These are phyloP conservation scores for Kwoniella sp. DNA, from an alignment of 768 basidiomycete genomes.

Conservation along the genomic window DNA sequence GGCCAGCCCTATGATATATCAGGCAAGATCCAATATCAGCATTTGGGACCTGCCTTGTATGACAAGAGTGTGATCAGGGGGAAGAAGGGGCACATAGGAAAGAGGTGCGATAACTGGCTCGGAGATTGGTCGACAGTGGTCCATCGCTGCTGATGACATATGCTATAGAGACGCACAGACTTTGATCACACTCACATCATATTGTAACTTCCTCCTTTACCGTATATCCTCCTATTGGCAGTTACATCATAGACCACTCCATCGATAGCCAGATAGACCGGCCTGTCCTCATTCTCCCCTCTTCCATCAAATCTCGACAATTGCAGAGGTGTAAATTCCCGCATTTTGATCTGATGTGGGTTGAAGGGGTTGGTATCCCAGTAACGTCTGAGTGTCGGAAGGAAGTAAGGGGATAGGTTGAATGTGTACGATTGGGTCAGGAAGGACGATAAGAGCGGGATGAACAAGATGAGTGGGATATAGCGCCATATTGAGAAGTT, in stretches of 20 bases:
- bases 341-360: constrained; percentile 62
- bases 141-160: too few relatives aligned
- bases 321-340: constrained; percentile 68
- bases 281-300: constrained; percentile 60
- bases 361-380: constrained; percentile 53
- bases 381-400: constrained; percentile 20
- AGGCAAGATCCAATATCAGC: constrained; percentile 20
- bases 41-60: constrained; percentile 25
- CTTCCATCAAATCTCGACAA: constrained; percentile 73
- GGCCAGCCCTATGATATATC: constrained; percentile 62
- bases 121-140: too few relatives aligned
- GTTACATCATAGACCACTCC: constrained; percentile 91
- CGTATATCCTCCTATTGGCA: constrained; percentile 73
- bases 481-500: constrained; percentile 8
- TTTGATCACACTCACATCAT: constrained; percentile 49
- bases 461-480: constrained; percentile 33
- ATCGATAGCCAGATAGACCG: constrained; percentile 87
- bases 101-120: too few relatives aligned
- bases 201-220: constrained; percentile 70
- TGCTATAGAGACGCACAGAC: too few relatives aligned
- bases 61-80: neutral
- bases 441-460: constrained; percentile 58
- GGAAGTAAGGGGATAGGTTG: constrained; percentile 22
- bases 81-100: too few relatives aligned
- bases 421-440: constrained; percentile 59